These are phyloP conservation scores for Camellia sinensis DNA, from an alignment of 148 eudicot genomes.

Conservation along the genomic window DNA sequence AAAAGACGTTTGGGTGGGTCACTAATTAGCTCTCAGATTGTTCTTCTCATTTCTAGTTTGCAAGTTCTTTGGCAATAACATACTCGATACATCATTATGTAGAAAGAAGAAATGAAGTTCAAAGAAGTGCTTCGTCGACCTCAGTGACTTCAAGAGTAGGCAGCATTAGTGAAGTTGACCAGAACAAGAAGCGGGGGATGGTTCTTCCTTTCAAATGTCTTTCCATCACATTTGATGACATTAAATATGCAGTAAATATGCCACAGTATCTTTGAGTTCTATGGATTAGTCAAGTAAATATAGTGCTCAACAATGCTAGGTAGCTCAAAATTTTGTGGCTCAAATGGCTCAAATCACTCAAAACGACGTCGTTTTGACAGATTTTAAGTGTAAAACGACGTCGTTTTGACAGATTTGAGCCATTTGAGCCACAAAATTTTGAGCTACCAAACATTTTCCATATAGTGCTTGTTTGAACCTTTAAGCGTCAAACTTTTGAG, in stretches of 20 bases:
- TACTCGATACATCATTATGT: conserved; percentile 9
- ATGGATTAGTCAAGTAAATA: neutral
- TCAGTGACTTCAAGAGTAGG: conserved; percentile 17
- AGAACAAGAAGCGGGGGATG: conserved; percentile 54
- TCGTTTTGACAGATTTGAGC: no score
- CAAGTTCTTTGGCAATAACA: neutral
- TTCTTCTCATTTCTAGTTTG: neutral
- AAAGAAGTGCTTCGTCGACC: conserved; percentile 22
- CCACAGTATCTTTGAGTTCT: conserved; percentile 45
- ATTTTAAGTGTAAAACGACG: no score
- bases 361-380: no score
- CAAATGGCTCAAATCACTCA: neutral
- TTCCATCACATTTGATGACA: conserved; percentile 64
- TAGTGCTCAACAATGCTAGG: no score
- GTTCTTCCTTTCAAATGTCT: conserved; percentile 80
- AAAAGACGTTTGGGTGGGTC: conserved; percentile 9
- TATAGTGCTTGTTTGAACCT: neutral
- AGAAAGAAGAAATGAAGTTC: conserved; percentile 39
- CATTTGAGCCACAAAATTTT: no score
- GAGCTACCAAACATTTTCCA: no score
- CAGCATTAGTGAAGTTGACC: conserved; percentile 15
- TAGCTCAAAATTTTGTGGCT: neutral
- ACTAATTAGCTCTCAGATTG: neutral
- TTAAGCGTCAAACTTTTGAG: no score
- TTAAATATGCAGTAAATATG: conserved; percentile 78